phyloP scores from a whole-genome alignment of 768 basidiomycete species.

The Kwoniella sp. region DNA sequence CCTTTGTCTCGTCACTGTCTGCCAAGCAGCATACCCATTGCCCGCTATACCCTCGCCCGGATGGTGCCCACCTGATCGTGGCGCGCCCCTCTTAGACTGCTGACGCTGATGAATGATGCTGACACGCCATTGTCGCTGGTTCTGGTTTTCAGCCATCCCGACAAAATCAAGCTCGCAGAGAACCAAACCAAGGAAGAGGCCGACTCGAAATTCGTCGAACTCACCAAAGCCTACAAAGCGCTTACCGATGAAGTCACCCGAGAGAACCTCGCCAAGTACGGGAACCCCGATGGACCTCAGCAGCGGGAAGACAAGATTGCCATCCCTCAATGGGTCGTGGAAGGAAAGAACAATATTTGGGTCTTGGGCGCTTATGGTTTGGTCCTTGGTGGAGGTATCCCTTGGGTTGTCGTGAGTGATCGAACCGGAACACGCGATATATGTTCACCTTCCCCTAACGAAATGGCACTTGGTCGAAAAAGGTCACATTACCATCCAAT shows the following conservation, averaged over 20 bases:
- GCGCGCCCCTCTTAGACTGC: not conserved
- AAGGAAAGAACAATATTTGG: slow-evolving; percentile 86
- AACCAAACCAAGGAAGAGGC: slow-evolving; percentile 87
- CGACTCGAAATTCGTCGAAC: slow-evolving; percentile 79
- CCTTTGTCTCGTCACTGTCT: too few relatives aligned
- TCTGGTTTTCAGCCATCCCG: slow-evolving; percentile 81
- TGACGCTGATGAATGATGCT: not conserved
- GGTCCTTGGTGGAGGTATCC: slow-evolving; percentile 83
- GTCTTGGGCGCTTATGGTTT: slow-evolving; percentile 85
- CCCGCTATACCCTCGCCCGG: too few relatives aligned
- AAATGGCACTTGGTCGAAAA: too few relatives aligned
- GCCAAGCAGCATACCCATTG: too few relatives aligned
- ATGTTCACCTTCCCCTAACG: too few relatives aligned
- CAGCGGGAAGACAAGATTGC: slow-evolving; percentile 93
- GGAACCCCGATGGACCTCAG: slow-evolving; percentile 96
- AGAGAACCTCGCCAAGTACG: slow-evolving; percentile 83
- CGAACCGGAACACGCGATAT: too few relatives aligned
- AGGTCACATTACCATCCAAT: not conserved
- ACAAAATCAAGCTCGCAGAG: slow-evolving; percentile 81
- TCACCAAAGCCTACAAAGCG: slow-evolving; percentile 98
- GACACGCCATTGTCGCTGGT: not conserved
- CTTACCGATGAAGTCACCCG: slow-evolving; percentile 93
- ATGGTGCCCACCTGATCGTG: too few relatives aligned
- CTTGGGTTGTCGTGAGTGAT: slow-evolving; percentile 71
- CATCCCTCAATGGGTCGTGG: slow-evolving; percentile 88